Percentiles rank a stretch among this genome's conserved stretches.
Evolutionary conservation across 2,329 filamentous ascomycete genomes (phyloP).

Genomic region (Didymella sp.): DNA sequence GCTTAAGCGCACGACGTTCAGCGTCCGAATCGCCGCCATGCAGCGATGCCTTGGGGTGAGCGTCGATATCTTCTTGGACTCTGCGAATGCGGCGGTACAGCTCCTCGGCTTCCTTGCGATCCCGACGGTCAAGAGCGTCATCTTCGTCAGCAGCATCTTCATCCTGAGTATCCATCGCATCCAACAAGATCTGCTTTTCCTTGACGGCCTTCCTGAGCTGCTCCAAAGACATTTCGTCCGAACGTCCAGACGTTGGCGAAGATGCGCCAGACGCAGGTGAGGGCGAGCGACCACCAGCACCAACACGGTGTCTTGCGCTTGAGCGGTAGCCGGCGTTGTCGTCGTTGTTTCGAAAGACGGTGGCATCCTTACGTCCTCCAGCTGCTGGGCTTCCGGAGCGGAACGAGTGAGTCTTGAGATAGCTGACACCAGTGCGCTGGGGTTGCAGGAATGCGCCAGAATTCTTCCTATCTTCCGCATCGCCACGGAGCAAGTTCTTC

Average conservation of each 20-base stretch:
- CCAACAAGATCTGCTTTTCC: slow-evolving; percentile 91
- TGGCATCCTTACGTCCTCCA: slow-evolving; percentile 84
- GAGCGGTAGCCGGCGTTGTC: slow-evolving; percentile 90
- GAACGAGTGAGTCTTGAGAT: slow-evolving; percentile 95
- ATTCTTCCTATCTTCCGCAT: slow-evolving; percentile 87
- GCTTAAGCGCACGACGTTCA: slow-evolving; percentile 82
- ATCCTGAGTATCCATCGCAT: slow-evolving; percentile 96
- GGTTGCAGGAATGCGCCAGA: slow-evolving; percentile 89
- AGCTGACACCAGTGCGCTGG: slow-evolving; percentile 97
- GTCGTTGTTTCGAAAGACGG: slow-evolving; percentile 95
- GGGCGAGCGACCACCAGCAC: slow-evolving; percentile 71
- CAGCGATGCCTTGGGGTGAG: slow-evolving; percentile 77
- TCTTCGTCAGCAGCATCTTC: slow-evolving; percentile 90
- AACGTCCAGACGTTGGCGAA: slow-evolving; percentile 63
- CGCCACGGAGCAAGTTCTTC: slow-evolving; percentile 85
- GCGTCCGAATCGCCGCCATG: slow-evolving; percentile 77
- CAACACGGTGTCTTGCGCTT: slow-evolving; percentile 86
- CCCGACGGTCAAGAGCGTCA: slow-evolving; percentile 86
- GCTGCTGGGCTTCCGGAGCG: slow-evolving; percentile 66
- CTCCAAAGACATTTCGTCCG: slow-evolving; percentile 84
- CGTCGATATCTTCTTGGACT: slow-evolving; percentile 93
- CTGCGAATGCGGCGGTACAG: slow-evolving; percentile 90
- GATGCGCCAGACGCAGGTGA: slow-evolving; percentile 70
- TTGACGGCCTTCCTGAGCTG: slow-evolving; percentile 91
- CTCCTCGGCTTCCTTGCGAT: slow-evolving; percentile 91